These are phyloP conservation scores for Oryza glumipatula DNA, from an alignment of 176 grass and related monocot species.

Conservation along the genomic window DNA sequence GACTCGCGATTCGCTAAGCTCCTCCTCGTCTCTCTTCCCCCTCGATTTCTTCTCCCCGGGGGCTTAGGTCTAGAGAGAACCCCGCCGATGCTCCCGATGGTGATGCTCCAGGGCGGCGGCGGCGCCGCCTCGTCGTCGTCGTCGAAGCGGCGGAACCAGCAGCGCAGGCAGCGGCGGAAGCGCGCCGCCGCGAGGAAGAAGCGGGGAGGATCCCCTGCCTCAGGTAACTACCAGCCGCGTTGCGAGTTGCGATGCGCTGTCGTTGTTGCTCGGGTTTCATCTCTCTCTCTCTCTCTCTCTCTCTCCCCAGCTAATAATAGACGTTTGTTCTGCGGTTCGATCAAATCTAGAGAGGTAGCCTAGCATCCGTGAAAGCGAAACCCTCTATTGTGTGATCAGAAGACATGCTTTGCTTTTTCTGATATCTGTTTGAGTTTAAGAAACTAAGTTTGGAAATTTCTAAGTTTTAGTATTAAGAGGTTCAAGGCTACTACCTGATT, in stretches of 20 bases:
- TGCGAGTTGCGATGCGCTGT: background rate
- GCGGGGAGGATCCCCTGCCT: background rate
- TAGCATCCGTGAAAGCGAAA: slow-evolving; percentile 20
- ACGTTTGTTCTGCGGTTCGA: background rate
- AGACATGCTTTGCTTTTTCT: background rate
- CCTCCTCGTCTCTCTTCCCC: background rate
- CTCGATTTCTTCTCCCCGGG: background rate
- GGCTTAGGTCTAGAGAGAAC: background rate
- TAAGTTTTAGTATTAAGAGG: background rate
- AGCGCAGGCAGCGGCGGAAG: background rate
- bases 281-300: too few species aligned
- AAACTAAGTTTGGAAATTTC: background rate
- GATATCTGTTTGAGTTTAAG: background rate
- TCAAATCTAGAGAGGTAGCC: background rate
- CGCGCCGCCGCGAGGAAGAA: slow-evolving; percentile 5
- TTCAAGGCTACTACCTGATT: background rate
- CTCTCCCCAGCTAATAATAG: too few species aligned
- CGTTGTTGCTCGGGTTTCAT: background rate
- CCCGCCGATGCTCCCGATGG: background rate
- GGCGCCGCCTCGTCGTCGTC: background rate
- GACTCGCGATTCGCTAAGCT: background rate
- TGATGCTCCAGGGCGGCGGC: background rate
- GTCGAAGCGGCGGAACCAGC: background rate
- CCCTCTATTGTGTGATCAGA: background rate
- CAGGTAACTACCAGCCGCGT: background rate